Conservation (phyloP, 768 basidiomycete species). For the Saitozyma sp. region DNA sequence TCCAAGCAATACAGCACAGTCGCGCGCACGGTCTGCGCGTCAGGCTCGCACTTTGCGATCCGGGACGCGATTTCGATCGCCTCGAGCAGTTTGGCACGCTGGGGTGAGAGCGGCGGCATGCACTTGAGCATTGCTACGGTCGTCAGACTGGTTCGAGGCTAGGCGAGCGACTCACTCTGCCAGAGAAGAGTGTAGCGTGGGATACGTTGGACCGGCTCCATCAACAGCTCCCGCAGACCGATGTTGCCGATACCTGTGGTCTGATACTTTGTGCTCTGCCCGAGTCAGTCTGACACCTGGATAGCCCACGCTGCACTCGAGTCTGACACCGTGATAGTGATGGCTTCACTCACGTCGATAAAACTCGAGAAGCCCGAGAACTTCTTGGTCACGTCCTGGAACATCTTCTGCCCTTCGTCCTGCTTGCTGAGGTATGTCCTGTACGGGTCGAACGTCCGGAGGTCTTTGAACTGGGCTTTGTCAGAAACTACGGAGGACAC, state of each 20-base stretch:
- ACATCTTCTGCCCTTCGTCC: constrained; percentile 86
- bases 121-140: constrained; percentile 76
- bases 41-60: constrained; percentile 87
- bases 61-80: constrained; percentile 84
- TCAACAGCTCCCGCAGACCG: constrained; percentile 83
- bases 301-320: constrained; percentile 53
- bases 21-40: constrained; percentile 85
- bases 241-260: constrained; percentile 65
- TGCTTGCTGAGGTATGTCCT: constrained; percentile 87
- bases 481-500: not conserved
- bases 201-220: constrained; percentile 95
- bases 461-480: constrained; percentile 64
- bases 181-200: constrained; percentile 91
- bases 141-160: not conserved
- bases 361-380: constrained; percentile 74
- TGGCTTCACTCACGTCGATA: constrained; percentile 68
- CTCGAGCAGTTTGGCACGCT: constrained; percentile 74
- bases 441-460: constrained; percentile 85
- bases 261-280: constrained; percentile 63
- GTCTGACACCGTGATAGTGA: no score
- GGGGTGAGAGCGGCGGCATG: constrained; percentile 75
- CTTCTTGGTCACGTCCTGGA: constrained; percentile 75
- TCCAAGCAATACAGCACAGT: constrained; percentile 82
- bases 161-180: constrained; percentile 56
- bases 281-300: constrained; percentile 38